These are phyloP conservation scores for Dissophora globulifera DNA, from an alignment of 192 early-diverging fungal species.

Conservation along the genomic window DNA sequence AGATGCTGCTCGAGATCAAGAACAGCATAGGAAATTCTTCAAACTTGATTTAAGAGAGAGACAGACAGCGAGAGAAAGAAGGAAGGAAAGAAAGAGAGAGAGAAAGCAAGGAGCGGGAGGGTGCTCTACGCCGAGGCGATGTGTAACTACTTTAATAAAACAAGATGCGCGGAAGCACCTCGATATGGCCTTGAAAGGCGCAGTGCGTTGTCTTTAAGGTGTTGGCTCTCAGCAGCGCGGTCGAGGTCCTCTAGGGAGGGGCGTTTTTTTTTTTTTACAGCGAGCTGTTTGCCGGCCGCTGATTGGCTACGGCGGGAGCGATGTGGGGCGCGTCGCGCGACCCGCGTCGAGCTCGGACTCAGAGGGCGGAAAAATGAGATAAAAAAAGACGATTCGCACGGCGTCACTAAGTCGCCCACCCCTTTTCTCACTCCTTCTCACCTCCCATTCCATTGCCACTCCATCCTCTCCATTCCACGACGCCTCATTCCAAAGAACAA, in stretches of 20 bases:
- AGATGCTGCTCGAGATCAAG: slow-evolving; percentile 88
- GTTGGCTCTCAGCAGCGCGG: no score
- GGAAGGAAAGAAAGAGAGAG: neutral
- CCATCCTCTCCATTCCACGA: neutral
- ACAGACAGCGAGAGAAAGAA: neutral
- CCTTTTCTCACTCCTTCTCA: neutral
- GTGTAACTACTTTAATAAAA: no score
- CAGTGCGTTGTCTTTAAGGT: no score
- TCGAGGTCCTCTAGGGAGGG: neutral
- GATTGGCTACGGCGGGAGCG: no score
- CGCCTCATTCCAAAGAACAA: neutral
- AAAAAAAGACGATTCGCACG: neutral
- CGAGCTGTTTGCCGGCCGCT: no score
- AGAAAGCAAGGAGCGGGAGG: neutral
- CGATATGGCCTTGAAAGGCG: no score
- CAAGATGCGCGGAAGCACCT: no score
- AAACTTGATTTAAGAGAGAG: slow-evolving; percentile 60
- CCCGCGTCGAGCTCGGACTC: no score
- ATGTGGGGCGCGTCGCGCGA: no score
- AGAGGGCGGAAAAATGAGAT: neutral
- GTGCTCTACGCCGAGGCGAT: neutral
- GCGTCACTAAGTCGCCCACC: no score
- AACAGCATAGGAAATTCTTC: slow-evolving; percentile 79
- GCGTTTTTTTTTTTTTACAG: no score
- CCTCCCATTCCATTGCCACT: neutral